Evolutionary conservation across 331 rosid genomes (phyloP).

Genomic region (Rosa hybrid): DNA sequence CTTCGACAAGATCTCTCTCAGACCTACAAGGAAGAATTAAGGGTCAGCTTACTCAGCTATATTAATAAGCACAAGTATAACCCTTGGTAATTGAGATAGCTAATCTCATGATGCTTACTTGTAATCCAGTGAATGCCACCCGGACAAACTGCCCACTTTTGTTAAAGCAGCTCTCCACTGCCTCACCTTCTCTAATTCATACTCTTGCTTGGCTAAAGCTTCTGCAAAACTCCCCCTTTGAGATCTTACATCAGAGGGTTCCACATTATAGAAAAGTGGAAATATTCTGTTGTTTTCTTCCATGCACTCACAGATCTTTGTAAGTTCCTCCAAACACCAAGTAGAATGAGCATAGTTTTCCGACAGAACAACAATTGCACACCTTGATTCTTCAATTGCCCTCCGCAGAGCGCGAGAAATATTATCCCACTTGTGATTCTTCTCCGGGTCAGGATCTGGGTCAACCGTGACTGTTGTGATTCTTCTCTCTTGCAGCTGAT

Average conservation of each 20-base stretch:
- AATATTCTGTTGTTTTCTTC: not conserved
- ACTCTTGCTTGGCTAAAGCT: not conserved
- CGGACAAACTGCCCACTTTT: no score
- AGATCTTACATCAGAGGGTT: not conserved
- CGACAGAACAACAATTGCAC: no score
- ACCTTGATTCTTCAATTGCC: not conserved
- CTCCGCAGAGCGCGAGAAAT: no score
- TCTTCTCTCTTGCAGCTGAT: no score
- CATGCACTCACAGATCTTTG: not conserved
- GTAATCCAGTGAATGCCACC: no score
- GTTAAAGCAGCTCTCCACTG: no score
- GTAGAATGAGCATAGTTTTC: no score
- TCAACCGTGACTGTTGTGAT: no score
- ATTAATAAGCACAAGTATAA: not conserved
- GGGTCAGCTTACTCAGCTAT: not conserved
- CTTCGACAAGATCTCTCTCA: not conserved
- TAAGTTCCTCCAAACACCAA: not conserved
- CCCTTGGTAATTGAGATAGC: no score
- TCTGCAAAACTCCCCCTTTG: not conserved
- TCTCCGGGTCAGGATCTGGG: no score
- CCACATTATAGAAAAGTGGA: not conserved
- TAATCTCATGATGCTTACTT: no score
- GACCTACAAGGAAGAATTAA: not conserved
- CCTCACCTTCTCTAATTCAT: not conserved
- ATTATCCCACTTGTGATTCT: no score